phyloP scores from a whole-genome alignment of 1,139 yeast species.

The Nakaseomyces sp. region DNA sequence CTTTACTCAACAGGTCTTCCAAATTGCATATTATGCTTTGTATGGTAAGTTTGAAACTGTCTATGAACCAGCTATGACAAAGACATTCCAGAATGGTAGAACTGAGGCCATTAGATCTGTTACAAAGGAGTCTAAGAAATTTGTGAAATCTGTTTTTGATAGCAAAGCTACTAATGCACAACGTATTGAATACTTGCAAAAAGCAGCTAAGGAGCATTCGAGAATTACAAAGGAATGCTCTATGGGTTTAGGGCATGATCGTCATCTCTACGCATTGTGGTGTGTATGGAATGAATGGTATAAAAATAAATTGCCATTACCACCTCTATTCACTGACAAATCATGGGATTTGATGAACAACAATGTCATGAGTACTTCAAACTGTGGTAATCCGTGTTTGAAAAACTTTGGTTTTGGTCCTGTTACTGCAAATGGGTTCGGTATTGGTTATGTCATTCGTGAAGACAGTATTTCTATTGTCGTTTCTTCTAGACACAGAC shows the following conservation, averaged over 20 bases:
- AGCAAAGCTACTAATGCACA: constrained; percentile 48
- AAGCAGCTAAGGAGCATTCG: constrained; percentile 66
- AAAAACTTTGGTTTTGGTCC: constrained; percentile 91
- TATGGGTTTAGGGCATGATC: constrained; percentile 77
- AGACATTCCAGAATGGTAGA: constrained; percentile 76
- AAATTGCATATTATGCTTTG: constrained; percentile 82
- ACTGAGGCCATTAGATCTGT: constrained; percentile 89
- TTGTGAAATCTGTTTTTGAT: constrained; percentile 80
- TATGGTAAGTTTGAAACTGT: constrained; percentile 92
- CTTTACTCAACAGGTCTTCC: constrained; percentile 88
- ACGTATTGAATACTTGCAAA: constrained; percentile 51
- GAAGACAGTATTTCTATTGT: constrained; percentile 78
- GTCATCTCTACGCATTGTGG: constrained; percentile 79
- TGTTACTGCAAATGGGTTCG: constrained; percentile 81
- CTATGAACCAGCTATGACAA: constrained; percentile 95
- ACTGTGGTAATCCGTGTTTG: constrained; percentile 81
- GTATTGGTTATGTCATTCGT: constrained; percentile 83
- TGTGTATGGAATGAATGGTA: constrained; percentile 81
- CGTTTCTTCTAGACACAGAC: constrained; percentile 85
- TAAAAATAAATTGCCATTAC: constrained; percentile 39
- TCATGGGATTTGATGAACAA: constrained; percentile 68
- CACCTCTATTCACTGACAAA: constrained; percentile 65
- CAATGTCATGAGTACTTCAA: constrained; percentile 55
- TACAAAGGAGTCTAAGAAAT: constrained; percentile 66
- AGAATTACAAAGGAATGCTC: constrained; percentile 61